A percentile compares a stretch with the other conserved stretches of the same genome.
phyloP scores from a whole-genome alignment of 306 rosid genomes.

The Abrus pulchellus region DNA sequence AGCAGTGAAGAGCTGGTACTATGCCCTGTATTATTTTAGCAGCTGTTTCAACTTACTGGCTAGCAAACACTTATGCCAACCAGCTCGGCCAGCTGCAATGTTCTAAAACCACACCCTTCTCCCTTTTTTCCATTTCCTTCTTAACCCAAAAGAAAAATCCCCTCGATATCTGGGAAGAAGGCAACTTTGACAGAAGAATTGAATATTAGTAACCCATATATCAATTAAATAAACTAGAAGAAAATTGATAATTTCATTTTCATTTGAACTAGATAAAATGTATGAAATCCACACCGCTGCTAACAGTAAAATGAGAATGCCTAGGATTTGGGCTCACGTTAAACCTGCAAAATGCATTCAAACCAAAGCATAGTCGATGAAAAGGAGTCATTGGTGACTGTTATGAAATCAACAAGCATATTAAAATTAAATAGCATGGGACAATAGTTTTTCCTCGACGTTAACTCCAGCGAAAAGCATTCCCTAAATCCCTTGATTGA shows the following conservation, averaged over 20 bases:
- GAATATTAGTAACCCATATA: neutral
- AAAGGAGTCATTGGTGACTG: constrained; percentile 25
- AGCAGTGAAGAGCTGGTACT: constrained; percentile 86
- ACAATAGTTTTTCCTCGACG: constrained; percentile 11
- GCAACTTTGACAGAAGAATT: neutral
- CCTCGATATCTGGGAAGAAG: neutral
- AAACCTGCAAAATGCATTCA: constrained; percentile 29
- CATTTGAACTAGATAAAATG: neutral
- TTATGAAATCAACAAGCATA: constrained; percentile 31
- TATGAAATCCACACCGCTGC: constrained; percentile 12
- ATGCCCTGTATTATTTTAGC: constrained; percentile 65
- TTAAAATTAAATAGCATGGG: neutral
- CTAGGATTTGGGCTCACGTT: neutral
- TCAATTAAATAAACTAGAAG: neutral
- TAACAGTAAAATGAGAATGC: neutral
- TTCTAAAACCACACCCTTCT: constrained; percentile 15
- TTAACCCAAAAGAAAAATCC: neutral
- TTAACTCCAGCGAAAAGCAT: constrained; percentile 8
- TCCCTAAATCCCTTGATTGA: constrained; percentile 5
- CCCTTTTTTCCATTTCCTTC: neutral
- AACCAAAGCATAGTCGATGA: constrained; percentile 24
- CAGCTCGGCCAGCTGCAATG: constrained; percentile 89
- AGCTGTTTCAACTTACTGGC: constrained; percentile 83
- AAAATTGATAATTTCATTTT: neutral
- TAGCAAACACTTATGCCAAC: constrained; percentile 61